Conservation (phyloP, 371 early-diverging fungal species). For the Mortierella sp. region DNA sequence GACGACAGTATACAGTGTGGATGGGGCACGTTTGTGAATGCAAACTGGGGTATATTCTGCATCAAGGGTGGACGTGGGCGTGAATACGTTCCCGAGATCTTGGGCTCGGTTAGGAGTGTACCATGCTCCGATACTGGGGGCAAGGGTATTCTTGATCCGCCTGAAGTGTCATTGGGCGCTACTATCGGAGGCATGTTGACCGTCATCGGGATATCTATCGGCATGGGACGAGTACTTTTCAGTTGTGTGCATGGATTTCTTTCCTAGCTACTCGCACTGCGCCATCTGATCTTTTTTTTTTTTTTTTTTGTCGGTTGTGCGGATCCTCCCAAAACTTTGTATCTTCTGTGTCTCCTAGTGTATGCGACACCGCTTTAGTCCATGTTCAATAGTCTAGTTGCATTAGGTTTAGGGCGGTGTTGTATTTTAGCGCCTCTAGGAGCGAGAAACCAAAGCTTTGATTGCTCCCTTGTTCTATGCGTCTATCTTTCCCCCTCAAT, state of each 20-base stretch:
- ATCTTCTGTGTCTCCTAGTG: no score
- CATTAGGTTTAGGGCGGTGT: background rate
- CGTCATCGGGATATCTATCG: constrained; percentile 15
- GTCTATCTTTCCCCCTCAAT: no score
- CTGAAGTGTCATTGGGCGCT: constrained; percentile 2
- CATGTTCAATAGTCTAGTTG: no score
- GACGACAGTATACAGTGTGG: background rate
- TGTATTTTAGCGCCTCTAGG: background rate
- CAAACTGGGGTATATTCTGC: constrained; percentile 27
- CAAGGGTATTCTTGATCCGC: constrained; percentile 11
- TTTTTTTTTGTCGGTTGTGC: no score
- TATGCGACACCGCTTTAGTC: no score
- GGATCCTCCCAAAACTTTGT: background rate
- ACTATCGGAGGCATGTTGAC: constrained; percentile 12
- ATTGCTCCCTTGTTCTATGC: background rate
- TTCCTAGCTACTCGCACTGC: no score
- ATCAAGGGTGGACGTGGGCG: constrained; percentile 25
- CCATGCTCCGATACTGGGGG: constrained; percentile 39
- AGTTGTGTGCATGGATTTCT: background rate
- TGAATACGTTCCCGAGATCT: constrained; percentile 9
- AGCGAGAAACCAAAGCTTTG: background rate
- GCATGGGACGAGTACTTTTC: background rate
- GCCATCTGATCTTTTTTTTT: no score
- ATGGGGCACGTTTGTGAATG: background rate
- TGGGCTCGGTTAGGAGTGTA: constrained; percentile 16